Percentiles rank a stretch among this genome's conserved stretches.
Conservation (phyloP, 495 filamentous ascomycete genomes). For the Lepraria neglecta region DNA sequence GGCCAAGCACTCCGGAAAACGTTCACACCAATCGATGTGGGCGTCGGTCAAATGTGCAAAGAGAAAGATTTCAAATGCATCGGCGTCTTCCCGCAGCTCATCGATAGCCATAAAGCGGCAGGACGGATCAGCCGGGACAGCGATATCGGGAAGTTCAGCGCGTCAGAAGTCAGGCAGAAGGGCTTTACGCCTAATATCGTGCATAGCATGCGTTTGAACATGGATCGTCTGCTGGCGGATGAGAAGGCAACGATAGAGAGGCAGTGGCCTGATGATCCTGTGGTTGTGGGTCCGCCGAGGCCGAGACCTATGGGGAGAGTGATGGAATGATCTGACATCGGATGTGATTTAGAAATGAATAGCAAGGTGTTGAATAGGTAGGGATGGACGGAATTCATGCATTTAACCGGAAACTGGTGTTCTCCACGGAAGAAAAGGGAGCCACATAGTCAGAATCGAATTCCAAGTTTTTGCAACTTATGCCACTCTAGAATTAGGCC, state of each 20-base stretch:
- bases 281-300: slow-evolving; percentile 5
- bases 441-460: too few species aligned
- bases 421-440: too few species aligned
- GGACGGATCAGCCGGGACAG: slow-evolving; percentile 37
- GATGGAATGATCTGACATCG: not conserved
- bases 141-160: slow-evolving; percentile 36
- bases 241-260: slow-evolving; percentile 14
- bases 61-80: slow-evolving; percentile 38
- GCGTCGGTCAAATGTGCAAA: slow-evolving; percentile 45
- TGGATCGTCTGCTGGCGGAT: slow-evolving; percentile 19
- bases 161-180: slow-evolving; percentile 31
- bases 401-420: too few species aligned
- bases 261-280: slow-evolving; percentile 20
- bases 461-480: too few species aligned
- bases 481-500: too few species aligned
- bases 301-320: slow-evolving; percentile 5
- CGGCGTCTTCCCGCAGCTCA: slow-evolving; percentile 42
- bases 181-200: slow-evolving; percentile 42
- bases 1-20: slow-evolving; percentile 40
- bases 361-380: not conserved
- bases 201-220: slow-evolving; percentile 36
- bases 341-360: not conserved
- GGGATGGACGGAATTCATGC: too few species aligned
- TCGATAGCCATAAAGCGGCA: slow-evolving; percentile 42
- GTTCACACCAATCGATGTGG: slow-evolving; percentile 42